Evolutionary conservation across 805 yeast genomes (phyloP), one percentile per base, ranked within the genome.

Genomic region (Sugiyamaella mastotermitis): DNA sequence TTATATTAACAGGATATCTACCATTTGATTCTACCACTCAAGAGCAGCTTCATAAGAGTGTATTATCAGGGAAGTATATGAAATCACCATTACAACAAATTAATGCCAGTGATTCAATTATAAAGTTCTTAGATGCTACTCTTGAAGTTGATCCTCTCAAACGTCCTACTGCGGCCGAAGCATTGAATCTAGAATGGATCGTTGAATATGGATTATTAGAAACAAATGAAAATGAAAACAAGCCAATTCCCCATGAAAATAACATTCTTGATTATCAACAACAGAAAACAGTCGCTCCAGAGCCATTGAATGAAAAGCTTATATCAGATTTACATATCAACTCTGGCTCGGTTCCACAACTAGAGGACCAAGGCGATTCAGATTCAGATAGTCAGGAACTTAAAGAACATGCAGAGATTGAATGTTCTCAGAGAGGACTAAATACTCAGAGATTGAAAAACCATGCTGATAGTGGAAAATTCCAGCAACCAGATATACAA

Each of bases 21-120:
- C 99, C 99, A 5, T 92, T 92, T 58, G 86, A 90, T 57, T 97
- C 97, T 1, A 72, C 80, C 37, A 85, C 96, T 0, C 97, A 90
- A 53, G 88, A 83, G 11, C 83, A 83, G 44, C 65, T 92, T 52
- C 84, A 84, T 60, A 71, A 72, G 41, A 81, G 83, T 50, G 88
- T 92, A 33, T 70, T 74, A 37, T 61, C 69, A 10, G 97, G 96
- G 1, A 84, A 77, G 41, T 77, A 81, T 3, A 81, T 90, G 1
- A 35, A 37, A 10, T 52, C 49, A 31, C 66, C 65, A 3, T 64
- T 90, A 33, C 73, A 72, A 46, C 78, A 78, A 28, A 77, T 74
- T 42, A 72, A 76, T 10, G 70, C 86, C 1, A 78, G 94, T 5
- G 60, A 66, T 9, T 76, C 72, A 15, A 96, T 92, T 0, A 63